Conservation (phyloP, 1,284 basidiomycete genomes). For the Ceratobasidium sp. region DNA sequence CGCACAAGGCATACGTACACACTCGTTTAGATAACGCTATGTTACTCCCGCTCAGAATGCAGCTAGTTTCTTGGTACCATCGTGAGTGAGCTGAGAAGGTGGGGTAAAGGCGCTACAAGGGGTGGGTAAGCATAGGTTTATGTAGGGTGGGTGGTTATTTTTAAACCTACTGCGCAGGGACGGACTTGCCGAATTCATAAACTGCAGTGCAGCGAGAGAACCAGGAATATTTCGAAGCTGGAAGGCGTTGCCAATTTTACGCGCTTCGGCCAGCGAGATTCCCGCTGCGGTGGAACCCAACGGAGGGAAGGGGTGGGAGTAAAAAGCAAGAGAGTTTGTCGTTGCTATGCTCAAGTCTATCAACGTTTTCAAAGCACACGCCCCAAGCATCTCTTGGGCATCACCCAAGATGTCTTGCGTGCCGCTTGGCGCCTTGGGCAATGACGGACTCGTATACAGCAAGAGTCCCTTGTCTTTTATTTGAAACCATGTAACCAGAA, state of each 20-base stretch:
- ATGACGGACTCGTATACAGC: not conserved
- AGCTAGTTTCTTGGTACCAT: not conserved
- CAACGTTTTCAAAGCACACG: not conserved
- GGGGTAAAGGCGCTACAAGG: not conserved
- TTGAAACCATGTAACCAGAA: not conserved
- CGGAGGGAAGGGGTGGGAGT: too few species aligned
- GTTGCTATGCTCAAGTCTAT: not conserved
- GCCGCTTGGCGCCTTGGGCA: slow-evolving; percentile 17
- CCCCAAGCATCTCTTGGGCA: slow-evolving; percentile 5
- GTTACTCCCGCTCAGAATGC: slow-evolving; percentile 9
- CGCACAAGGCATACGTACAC: slow-evolving; percentile 18
- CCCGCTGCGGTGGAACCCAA: not conserved
- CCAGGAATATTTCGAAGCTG: not conserved
- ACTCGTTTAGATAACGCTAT: slow-evolving; percentile 24
- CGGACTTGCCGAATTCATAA: too few species aligned
- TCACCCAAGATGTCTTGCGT: not conserved
- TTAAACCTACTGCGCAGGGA: too few species aligned
- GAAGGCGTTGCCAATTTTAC: too few species aligned
- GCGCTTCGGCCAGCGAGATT: not conserved
- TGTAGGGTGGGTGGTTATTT: not conserved
- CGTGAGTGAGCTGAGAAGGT: not conserved
- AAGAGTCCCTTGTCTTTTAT: not conserved
- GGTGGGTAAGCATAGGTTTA: not conserved
- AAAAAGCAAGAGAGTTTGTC: not conserved
- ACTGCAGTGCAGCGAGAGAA: too few species aligned